Evolutionary conservation across 2,329 filamentous ascomycete species (phyloP).

Genomic region (Hypoxylon sp.): DNA sequence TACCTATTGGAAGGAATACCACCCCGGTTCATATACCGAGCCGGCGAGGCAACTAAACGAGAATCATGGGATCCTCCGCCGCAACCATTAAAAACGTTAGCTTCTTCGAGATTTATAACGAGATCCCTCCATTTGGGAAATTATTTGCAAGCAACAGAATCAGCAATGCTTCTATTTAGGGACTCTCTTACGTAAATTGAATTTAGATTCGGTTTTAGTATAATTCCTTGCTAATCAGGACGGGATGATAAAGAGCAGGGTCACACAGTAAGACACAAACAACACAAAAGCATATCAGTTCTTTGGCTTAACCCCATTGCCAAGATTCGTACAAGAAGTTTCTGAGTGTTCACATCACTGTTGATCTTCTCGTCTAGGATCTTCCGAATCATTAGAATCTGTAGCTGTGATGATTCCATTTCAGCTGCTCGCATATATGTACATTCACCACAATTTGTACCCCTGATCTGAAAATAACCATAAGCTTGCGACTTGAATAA

Average conservation of each 20-base stretch:
- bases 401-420: background rate
- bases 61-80: background rate
- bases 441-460: background rate
- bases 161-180: background rate
- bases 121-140: background rate
- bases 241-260: too few species aligned
- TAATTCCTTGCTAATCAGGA: too few species aligned
- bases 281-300: too few species aligned
- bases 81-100: background rate
- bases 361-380: background rate
- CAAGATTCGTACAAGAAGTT: too few species aligned
- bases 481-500: background rate
- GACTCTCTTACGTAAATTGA: too few species aligned
- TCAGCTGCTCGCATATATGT: background rate
- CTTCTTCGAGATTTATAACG: background rate
- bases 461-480: background rate
- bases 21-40: background rate
- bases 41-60: background rate
- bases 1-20: too few species aligned
- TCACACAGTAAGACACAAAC: too few species aligned
- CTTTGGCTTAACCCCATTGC: too few species aligned
- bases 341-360: background rate
- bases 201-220: too few species aligned
- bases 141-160: background rate
- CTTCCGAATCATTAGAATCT: background rate